phyloP scores from a whole-genome alignment of 768 basidiomycete species.

The Leucosporidium scottii region DNA sequence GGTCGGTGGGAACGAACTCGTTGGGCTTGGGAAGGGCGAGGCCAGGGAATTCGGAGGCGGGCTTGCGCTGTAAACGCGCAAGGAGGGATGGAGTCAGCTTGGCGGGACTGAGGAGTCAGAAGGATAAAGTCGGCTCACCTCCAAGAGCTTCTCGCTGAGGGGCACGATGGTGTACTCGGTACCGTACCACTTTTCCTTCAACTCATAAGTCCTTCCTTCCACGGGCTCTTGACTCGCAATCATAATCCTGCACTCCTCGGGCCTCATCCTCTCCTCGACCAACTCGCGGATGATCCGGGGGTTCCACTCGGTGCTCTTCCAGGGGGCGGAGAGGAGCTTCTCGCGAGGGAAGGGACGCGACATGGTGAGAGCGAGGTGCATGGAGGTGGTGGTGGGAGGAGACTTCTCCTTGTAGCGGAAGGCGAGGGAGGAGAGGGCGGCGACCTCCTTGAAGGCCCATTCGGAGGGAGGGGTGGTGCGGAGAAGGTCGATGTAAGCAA shows the following conservation, averaged over 20 bases:
- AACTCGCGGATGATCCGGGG: slow-evolving; percentile 56
- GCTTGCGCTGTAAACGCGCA: slow-evolving; percentile 4
- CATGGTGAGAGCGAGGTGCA: slow-evolving; percentile 66
- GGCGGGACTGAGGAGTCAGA: neutral
- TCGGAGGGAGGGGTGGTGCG: slow-evolving; percentile 41
- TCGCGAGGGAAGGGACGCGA: slow-evolving; percentile 74
- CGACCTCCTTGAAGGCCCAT: slow-evolving; percentile 71
- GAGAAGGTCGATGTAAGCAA: slow-evolving; percentile 59
- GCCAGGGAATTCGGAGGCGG: slow-evolving; percentile 57
- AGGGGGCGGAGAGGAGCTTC: slow-evolving; percentile 62
- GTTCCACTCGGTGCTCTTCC: slow-evolving; percentile 68
- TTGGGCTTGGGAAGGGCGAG: slow-evolving; percentile 77
- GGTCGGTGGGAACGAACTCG: slow-evolving; percentile 77
- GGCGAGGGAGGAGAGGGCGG: slow-evolving; percentile 59
- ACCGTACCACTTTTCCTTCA: slow-evolving; percentile 82
- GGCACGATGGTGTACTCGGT: slow-evolving; percentile 67
- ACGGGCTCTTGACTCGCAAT: slow-evolving; percentile 72
- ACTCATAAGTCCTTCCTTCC: slow-evolving; percentile 48
- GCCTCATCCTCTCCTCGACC: slow-evolving; percentile 48
- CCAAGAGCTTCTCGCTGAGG: slow-evolving; percentile 54
- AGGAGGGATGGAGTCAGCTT: neutral
- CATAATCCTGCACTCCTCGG: slow-evolving; percentile 60
- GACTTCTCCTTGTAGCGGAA: slow-evolving; percentile 85
- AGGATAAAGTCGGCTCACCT: slow-evolving; percentile 42
- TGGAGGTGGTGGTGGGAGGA: slow-evolving; percentile 69